A percentile compares a stretch with the other conserved stretches of the same genome.
Evolutionary conservation across 202 grass and related monocot species (phyloP).

Genomic region (Schoenoplectus tabernaemontani): DNA sequence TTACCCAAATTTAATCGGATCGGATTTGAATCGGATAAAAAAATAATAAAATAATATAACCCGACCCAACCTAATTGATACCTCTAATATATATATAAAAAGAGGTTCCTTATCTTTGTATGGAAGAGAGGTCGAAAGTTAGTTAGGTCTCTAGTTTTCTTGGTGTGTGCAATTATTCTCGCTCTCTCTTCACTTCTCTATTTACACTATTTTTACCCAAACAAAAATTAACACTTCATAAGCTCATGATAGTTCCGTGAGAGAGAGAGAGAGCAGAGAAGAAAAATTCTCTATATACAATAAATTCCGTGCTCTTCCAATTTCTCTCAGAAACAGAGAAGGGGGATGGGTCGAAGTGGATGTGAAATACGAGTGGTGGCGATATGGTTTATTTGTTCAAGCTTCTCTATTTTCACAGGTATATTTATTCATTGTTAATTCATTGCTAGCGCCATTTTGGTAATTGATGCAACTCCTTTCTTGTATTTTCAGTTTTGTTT

Average conservation of each 20-base stretch:
- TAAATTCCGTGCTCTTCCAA: neutral
- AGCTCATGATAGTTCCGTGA: neutral
- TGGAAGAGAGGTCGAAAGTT: neutral
- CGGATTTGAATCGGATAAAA: too few relatives aligned
- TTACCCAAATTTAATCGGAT: too few relatives aligned
- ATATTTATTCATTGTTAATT: neutral
- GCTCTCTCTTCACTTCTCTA: neutral
- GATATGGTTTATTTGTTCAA: constrained; percentile 12
- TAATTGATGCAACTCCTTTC: neutral
- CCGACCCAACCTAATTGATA: too few relatives aligned
- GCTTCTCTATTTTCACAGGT: constrained; percentile 5
- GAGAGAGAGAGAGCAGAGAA: neutral
- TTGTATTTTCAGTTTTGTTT: neutral
- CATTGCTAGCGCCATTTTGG: neutral
- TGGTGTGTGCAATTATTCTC: constrained; percentile 9
- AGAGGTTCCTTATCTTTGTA: neutral
- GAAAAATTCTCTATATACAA: neutral
- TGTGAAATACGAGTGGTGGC: neutral
- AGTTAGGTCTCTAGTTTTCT: constrained; percentile 23
- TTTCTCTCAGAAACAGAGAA: neutral
- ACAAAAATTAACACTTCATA: neutral
- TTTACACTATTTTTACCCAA: neutral
- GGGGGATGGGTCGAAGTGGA: neutral
- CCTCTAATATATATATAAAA: neutral
- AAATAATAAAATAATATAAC: too few relatives aligned